Evolutionary conservation across 2,329 filamentous ascomycete species (phyloP).

Genomic region (Epichloe amarillans): DNA sequence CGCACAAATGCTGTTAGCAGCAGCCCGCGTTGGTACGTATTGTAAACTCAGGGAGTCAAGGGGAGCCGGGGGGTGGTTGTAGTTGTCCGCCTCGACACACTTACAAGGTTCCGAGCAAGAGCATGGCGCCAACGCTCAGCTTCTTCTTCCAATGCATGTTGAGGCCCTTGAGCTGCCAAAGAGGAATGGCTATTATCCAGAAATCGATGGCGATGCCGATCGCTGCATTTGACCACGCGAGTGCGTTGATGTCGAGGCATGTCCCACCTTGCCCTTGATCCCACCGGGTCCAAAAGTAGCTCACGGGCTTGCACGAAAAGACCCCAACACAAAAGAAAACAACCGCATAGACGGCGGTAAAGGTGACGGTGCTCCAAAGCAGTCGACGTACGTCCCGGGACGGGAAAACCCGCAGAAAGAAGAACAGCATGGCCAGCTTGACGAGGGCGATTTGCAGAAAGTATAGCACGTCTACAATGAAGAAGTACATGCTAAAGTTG

Average conservation of each 20-base stretch:
- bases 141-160: slow-evolving; percentile 23
- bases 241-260: slow-evolving; percentile 24
- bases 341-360: slow-evolving; percentile 16
- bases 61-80: too few relatives aligned
- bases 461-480: slow-evolving; percentile 22
- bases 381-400: slow-evolving; percentile 13
- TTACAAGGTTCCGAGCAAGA: slow-evolving; percentile 25
- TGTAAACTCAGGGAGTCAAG: too few relatives aligned
- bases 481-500: slow-evolving; percentile 15
- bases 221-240: slow-evolving; percentile 25
- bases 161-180: slow-evolving; percentile 21
- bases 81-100: background rate
- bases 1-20: background rate
- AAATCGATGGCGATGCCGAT: slow-evolving; percentile 27
- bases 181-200: slow-evolving; percentile 24
- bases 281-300: slow-evolving; percentile 27
- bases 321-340: slow-evolving; percentile 17
- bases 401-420: slow-evolving; percentile 28
- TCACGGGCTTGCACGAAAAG: slow-evolving; percentile 24
- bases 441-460: slow-evolving; percentile 13
- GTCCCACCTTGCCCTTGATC: slow-evolving; percentile 20
- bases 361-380: slow-evolving; percentile 17
- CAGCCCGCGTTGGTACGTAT: too few relatives aligned
- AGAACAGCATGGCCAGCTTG: slow-evolving; percentile 26
- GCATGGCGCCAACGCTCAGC: slow-evolving; percentile 24